Evolutionary conservation across 495 filamentous ascomycete genomes (phyloP), one percentile per base, ranked within the genome.

Genomic region (Parathielavia hyrcaniae): DNA sequence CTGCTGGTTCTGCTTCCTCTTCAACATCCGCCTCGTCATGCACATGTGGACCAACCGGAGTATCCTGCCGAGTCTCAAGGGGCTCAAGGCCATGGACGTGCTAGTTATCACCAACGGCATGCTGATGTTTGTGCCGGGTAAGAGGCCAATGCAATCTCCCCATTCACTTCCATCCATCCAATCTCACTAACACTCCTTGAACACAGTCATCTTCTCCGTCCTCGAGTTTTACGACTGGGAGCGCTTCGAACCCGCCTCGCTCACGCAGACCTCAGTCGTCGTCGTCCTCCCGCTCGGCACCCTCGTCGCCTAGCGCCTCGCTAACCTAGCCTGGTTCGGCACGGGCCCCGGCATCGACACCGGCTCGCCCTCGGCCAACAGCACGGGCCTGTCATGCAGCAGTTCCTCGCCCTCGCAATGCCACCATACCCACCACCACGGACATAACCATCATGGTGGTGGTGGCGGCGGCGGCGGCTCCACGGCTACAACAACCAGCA

Each of bases 221-320:
- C 67, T 90, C 19, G 78, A 89, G 59, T 89, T 80, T 67, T 62
- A 65, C 34, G 54, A 68, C 16, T 50, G 54, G 9, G 61, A 70
- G 53, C 58, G 59, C 20, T 80, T 87, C 59, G 79, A 84, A 53
- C 72, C 88, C 38, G 68, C 71, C 56, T 80, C 86, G 40, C 76
- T 87, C 45, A 76, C 83, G 16, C 68, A 85, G 3, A 89, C 87
- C 11, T 73, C 86, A 4, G 85, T 89, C 39, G 77, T 83, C 44
- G 76, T 95, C 57, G 86, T 86, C 44, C 80, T 93, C 3, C 90
- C 90, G 0, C 79, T 96, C 3, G 91, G 89, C 19, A 85, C 85
- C 6, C 81, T 95, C 62, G 61, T 95, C 82, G 90, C 90, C 82
- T 58, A 76, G 75, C 54, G 77, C 69, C 43, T 73, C 62, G 53